These are phyloP conservation scores for Naganishia liquefaciens DNA, from an alignment of 1,284 basidiomycete species.

Conservation along the genomic window DNA sequence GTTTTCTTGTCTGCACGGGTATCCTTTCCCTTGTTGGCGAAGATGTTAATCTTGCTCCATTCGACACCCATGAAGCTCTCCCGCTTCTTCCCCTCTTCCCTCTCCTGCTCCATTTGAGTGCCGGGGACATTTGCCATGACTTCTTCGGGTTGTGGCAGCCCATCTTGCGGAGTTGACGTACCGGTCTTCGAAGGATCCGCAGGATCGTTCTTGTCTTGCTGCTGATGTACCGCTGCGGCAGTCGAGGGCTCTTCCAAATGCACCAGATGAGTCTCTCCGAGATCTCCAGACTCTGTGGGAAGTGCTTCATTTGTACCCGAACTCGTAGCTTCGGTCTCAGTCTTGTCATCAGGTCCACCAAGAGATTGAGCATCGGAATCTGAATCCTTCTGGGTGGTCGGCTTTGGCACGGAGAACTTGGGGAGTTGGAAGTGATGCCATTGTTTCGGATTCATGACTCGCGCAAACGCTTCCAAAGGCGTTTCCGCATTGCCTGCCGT, in stretches of 20 bases:
- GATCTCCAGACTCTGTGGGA: conserved; percentile 27
- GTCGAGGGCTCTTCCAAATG: conserved; percentile 15
- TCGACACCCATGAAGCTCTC: conserved; percentile 26
- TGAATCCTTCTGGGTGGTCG: background rate
- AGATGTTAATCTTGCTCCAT: conserved; percentile 29
- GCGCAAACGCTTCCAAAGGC: conserved; percentile 23
- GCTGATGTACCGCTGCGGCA: conserved; percentile 11
- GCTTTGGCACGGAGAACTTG: conserved; percentile 12
- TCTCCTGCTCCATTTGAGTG: conserved; percentile 20
- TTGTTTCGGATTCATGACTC: conserved; percentile 31
- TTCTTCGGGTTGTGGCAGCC: conserved; percentile 14
- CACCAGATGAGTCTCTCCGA: conserved; percentile 24
- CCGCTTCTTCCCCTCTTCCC: conserved; percentile 19
- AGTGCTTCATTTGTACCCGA: background rate
- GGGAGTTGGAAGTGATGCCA: conserved; percentile 27
- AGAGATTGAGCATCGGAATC: background rate
- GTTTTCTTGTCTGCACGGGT: too few species aligned
- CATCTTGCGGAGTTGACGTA: background rate
- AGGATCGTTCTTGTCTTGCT: conserved; percentile 20
- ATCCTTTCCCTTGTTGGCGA: conserved; percentile 6
- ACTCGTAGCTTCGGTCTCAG: background rate
- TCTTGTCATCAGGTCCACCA: background rate
- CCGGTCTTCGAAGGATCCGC: background rate
- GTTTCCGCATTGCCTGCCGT: conserved; percentile 11
- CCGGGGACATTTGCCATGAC: conserved; percentile 31